Evolutionary conservation across 306 rosid genomes (phyloP).

Genomic region (Glycyrrhiza uralensis): DNA sequence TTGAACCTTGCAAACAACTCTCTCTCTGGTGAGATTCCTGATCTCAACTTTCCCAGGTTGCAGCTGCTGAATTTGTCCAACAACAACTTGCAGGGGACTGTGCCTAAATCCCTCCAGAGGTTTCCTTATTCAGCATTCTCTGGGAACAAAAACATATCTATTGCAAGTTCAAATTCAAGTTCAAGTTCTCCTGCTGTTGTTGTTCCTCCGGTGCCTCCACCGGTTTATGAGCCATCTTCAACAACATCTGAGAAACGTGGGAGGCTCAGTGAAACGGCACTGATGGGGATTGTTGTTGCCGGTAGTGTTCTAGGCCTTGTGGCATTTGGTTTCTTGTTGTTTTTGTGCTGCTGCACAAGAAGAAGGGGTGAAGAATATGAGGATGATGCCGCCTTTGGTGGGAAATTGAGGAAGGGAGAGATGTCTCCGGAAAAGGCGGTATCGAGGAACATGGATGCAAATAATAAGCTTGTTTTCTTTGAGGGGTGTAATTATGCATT

Average conservation of each 20-base stretch:
- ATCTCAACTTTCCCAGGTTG: conserved; percentile 43
- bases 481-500: conserved; percentile 45
- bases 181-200: too few species aligned
- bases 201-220: conserved; percentile 44
- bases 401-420: conserved; percentile 65
- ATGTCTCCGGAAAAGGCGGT: conserved; percentile 89
- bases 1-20: conserved; percentile 83
- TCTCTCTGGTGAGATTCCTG: conserved; percentile 72
- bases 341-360: conserved; percentile 52
- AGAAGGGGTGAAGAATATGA: conserved; percentile 35
- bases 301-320: conserved; percentile 54
- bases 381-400: conserved; percentile 42
- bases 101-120: conserved; percentile 61
- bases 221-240: conserved; percentile 23
- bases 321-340: conserved; percentile 50
- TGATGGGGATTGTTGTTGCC: conserved; percentile 62
- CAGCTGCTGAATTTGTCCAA: conserved; percentile 54
- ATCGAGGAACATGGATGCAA: conserved; percentile 76
- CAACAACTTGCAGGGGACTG: conserved; percentile 59
- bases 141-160: conserved; percentile 62
- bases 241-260: conserved; percentile 37
- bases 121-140: conserved; percentile 59
- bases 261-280: conserved; percentile 58
- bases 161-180: too few species aligned
- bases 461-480: conserved; percentile 40